Conservation (phyloP, 805 yeast genomes). For the Kregervanrija pseudodelftensis region DNA sequence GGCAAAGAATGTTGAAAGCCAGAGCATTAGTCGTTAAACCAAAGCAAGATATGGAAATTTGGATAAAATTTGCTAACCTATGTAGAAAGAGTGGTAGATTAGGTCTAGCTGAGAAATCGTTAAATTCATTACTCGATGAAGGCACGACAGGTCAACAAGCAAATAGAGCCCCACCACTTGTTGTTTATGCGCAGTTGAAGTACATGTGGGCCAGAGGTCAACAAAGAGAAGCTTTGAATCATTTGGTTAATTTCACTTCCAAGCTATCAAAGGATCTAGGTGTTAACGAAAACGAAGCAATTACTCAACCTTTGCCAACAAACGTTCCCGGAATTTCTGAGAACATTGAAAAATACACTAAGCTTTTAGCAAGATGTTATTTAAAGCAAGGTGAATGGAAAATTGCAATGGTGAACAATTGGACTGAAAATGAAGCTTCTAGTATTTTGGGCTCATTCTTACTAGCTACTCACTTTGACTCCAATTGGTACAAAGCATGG, state of each 20-base stretch:
- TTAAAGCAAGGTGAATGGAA: constrained; percentile 99
- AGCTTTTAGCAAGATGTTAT: constrained; percentile 85
- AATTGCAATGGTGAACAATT: constrained; percentile 65
- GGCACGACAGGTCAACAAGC: constrained; percentile 32
- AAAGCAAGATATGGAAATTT: constrained; percentile 92
- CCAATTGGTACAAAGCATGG: constrained; percentile 97
- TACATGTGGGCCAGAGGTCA: constrained; percentile 96
- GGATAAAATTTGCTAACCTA: constrained; percentile 96
- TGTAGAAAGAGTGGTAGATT: constrained; percentile 91
- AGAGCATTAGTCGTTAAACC: constrained; percentile 91
- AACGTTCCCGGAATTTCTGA: constrained; percentile 63
- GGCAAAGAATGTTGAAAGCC: constrained; percentile 94
- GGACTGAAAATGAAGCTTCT: constrained; percentile 70
- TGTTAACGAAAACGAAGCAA: constrained; percentile 77
- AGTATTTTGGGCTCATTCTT: constrained; percentile 87
- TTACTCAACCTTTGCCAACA: constrained; percentile 78
- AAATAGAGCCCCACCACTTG: constrained; percentile 90
- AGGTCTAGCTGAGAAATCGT: constrained; percentile 86
- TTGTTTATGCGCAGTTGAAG: constrained; percentile 93
- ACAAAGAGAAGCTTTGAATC: constrained; percentile 76
- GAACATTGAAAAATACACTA: constrained; percentile 77
- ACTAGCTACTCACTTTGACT: constrained; percentile 91
- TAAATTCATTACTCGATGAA: constrained; percentile 71
- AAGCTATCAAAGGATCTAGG: constrained; percentile 86
- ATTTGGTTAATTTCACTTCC: constrained; percentile 83